Conservation (phyloP, 768 basidiomycete genomes). For the Macrolepiota fuliginosa region DNA sequence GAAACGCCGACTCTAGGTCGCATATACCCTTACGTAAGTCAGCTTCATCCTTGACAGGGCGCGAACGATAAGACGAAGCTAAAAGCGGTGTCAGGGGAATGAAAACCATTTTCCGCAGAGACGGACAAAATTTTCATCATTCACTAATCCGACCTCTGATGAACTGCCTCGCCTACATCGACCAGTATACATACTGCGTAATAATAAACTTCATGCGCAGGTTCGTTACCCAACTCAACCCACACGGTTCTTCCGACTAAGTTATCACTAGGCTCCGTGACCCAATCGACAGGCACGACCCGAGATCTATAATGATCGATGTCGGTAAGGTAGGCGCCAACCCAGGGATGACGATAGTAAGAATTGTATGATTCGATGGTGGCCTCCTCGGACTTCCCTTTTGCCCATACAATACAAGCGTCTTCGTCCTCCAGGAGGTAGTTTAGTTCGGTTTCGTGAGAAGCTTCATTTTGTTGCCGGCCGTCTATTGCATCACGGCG, state of each 20-base stretch:
- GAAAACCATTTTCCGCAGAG: too few relatives aligned
- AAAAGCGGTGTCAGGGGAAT: too few relatives aligned
- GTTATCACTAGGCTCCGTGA: slow-evolving; percentile 1
- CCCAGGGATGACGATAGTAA: background rate
- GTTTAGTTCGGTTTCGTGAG: background rate
- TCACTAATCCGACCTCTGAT: too few relatives aligned
- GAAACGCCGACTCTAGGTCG: background rate
- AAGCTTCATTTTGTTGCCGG: background rate
- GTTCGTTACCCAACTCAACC: background rate
- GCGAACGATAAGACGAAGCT: too few relatives aligned
- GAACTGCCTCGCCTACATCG: background rate
- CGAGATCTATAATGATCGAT: background rate
- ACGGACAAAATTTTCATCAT: too few relatives aligned
- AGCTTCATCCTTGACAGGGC: too few relatives aligned
- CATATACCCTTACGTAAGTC: too few relatives aligned
- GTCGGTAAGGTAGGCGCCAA: background rate
- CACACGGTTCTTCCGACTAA: background rate
- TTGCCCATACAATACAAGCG: background rate
- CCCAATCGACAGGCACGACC: background rate
- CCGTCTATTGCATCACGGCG: background rate
- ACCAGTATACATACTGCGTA: slow-evolving; percentile 2
- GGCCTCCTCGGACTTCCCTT: background rate
- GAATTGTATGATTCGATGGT: background rate
- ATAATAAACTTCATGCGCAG: slow-evolving; percentile 1
- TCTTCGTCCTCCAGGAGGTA: background rate